Conservation (phyloP, 257 asterid genomes). For the Nicotiana tomentosiformis region DNA sequence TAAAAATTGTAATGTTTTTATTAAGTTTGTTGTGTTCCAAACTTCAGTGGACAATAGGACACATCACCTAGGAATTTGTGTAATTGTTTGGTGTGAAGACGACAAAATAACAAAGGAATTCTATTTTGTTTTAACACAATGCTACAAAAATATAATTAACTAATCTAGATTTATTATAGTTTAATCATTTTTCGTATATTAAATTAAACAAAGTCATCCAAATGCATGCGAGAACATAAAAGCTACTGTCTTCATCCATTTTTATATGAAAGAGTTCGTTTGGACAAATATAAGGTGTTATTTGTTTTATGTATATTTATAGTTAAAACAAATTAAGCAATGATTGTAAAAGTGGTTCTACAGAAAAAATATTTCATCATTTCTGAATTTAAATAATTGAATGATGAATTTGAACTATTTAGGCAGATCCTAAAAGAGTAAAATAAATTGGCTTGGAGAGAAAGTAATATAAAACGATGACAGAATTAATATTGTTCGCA, state of each 20-base stretch:
- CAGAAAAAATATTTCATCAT: too few species aligned
- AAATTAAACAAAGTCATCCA: background rate
- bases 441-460: too few species aligned
- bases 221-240: background rate
- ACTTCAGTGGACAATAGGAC: background rate
- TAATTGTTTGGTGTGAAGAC: constrained; percentile 7
- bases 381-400: too few species aligned
- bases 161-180: background rate
- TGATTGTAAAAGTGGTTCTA: too few species aligned
- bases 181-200: background rate
- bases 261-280: background rate
- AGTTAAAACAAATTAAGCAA: too few species aligned
- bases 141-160: background rate
- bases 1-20: background rate
- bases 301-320: background rate
- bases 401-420: too few species aligned
- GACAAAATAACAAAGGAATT: background rate
- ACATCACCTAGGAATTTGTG: background rate
- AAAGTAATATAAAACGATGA: too few species aligned
- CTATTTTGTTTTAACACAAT: background rate
- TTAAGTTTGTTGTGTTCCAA: background rate
- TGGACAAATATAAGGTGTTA: background rate
- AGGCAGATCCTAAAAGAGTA: too few species aligned
- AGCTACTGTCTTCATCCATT: background rate
- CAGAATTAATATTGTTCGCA: too few species aligned